A percentile compares a stretch with the other conserved stretches of the same genome.
phyloP scores from a whole-genome alignment of 2,329 filamentous ascomycete genomes.

The Trichoderma atroviride region DNA sequence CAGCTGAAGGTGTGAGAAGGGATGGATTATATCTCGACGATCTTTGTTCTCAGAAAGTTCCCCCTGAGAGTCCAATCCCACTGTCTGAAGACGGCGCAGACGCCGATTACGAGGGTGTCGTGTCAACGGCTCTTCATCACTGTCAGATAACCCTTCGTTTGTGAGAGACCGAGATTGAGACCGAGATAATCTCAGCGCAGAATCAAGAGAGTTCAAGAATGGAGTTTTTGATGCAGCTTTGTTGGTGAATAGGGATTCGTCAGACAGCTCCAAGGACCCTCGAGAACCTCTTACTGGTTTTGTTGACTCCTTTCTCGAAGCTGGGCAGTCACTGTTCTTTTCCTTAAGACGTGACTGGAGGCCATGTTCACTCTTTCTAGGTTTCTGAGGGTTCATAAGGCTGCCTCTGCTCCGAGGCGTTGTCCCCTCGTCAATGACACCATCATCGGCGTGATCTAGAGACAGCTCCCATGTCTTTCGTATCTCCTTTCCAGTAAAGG shows the following conservation, averaged over 20 bases:
- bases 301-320: neutral
- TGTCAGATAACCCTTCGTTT: neutral
- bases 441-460: neutral
- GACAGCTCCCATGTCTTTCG: neutral
- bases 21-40: neutral
- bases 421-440: neutral
- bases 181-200: neutral
- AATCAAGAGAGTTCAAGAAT: neutral
- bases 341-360: neutral
- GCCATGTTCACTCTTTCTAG: neutral
- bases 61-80: neutral
- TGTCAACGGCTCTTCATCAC: neutral
- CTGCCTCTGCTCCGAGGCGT: neutral
- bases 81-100: neutral
- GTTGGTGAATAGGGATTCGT: neutral
- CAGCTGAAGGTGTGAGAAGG: slow-evolving; percentile 1
- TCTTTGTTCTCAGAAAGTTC: neutral
- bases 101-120: neutral
- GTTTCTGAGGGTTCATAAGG: no score
- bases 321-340: neutral
- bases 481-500: neutral
- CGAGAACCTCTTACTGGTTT: neutral
- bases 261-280: neutral
- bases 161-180: neutral
- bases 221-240: neutral